These are phyloP conservation scores for Venustampulla echinocandica DNA, from an alignment of 495 filamentous ascomycete genomes.

Conservation along the genomic window DNA sequence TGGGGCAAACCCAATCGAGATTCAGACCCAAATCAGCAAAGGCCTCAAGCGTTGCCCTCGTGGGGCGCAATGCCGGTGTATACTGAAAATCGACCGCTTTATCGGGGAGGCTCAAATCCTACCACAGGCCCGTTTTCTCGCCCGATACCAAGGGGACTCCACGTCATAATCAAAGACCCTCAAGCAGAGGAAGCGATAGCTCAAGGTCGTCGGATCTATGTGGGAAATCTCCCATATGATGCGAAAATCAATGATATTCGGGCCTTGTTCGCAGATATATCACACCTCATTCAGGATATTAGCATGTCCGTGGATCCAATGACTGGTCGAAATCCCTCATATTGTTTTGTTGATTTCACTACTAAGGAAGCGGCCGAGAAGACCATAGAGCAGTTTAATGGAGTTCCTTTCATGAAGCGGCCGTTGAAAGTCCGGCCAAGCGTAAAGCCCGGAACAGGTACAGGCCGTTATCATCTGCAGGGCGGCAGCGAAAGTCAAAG, in stretches of 20 bases:
- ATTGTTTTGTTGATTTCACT: slow-evolving; percentile 60
- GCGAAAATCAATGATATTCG: slow-evolving; percentile 54
- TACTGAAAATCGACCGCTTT: neutral
- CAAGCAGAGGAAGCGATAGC: slow-evolving; percentile 32
- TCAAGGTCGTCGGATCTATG: slow-evolving; percentile 50
- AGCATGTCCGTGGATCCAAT: slow-evolving; percentile 61
- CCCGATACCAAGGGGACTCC: slow-evolving; percentile 2
- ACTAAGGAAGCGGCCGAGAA: slow-evolving; percentile 46
- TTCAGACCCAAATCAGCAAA: neutral
- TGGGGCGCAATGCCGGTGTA: neutral
- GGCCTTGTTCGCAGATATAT: slow-evolving; percentile 36
- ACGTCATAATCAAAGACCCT: neutral
- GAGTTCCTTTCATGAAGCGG: slow-evolving; percentile 42
- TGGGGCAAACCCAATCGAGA: neutral
- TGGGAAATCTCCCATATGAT: slow-evolving; percentile 60
- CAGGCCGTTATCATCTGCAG: slow-evolving; percentile 1
- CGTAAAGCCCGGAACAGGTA: slow-evolving; percentile 21
- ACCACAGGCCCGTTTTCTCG: neutral
- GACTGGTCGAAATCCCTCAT: slow-evolving; percentile 59
- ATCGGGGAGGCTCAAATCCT: neutral
- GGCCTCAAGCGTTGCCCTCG: too few relatives aligned
- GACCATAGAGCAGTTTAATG: slow-evolving; percentile 48
- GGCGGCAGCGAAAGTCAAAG: neutral
- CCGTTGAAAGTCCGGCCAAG: slow-evolving; percentile 55
- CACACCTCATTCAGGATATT: slow-evolving; percentile 40